Evolutionary conservation across 2,329 filamentous ascomycete species (phyloP), one percentile per base, ranked within the genome.

Genomic region (Neofusicoccum sp.): DNA sequence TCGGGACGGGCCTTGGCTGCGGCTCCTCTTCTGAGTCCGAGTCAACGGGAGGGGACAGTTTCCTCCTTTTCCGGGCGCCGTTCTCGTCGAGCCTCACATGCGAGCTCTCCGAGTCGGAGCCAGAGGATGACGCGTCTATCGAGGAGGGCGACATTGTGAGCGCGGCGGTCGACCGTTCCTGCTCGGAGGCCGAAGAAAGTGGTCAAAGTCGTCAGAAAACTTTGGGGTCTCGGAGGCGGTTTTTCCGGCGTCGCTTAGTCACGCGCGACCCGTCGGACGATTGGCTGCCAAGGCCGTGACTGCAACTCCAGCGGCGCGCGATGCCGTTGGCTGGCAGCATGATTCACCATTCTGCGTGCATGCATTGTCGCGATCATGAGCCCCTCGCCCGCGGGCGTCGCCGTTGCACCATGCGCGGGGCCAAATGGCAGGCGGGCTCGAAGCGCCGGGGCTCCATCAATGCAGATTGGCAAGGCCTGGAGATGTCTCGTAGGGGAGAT

Each of bases 51-150:
- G 66, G 66, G 2, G 73, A 75, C 12, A 75, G 62, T 64, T 67
- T 73, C 62, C 73, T 73, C 58, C 72, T 68, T 63, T 76, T 76
- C 56, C 74, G 69, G 6, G 71, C 68, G 0, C 71, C 72, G 24
- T 64, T 61, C 49, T 73, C 70, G 8, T 61, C 49, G 6, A 61
- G 40, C 14, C 53, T 48, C 6, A 61, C 36, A 34, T 56, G 59
- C 6, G 59, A 57, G 34, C 43, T 20, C n/a, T 62, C 60, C 6
- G 47, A 62, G 16, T 59, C 60, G 26, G 54, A 58, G 33, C 33
- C 60, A 6, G 53, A 62, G 48, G 47, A 53, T 9, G 48, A 56
- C 38, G 51, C 58, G 40, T 61, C 34, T 59, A 33, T 12, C 16
- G 57, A 59, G 26, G 54, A 47, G 31, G 54, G 33, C 20, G 54